Base-by-base conservation (phyloP, 345 rosid species). In the Noccaea caerulescens region DNA sequence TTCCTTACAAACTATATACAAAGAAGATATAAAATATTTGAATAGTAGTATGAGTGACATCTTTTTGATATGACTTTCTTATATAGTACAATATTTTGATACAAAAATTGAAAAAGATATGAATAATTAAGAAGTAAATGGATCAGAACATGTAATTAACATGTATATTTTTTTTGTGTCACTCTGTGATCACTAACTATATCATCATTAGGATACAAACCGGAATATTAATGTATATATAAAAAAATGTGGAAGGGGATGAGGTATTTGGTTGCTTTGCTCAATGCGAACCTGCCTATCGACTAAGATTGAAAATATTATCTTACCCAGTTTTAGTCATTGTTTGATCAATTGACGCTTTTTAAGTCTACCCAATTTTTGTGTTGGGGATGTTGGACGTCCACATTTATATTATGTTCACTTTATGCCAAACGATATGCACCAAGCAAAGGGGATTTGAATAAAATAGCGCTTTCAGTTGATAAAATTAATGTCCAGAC, bases 371-470 rank as follows among this genome's bases (percentile, higher is more conserved):
- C 76, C 57, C 20, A 20, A 53, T 10, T 34, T 53, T 33, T 25
- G 14, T 53, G 47, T 71, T 43, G 12, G 10, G 64, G 30, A 54
- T 63, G 54, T 53, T 72, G 63, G 41, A 72, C 56, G 39, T 53
- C 37, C 47, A 52, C 47, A 8, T 53, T 36, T 33, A 9, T 42
- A 42, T 42, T 1, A 43, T 63, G 69, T 16, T 54, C 57, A 45
- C 64, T 72, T 55, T 72, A 25, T 72, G 65, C 65, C 58, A 36
- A 55, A 72, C 58, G 30, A 56, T 72, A 56, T 12, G 10, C 20
- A 63, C 25, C 58, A 46, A 63, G 7, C 50, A 64, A 54, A 36
- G 8, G 38, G 20, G 62, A 33, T 62, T 20, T 62, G 14, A 16
- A 39, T 50, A 60, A 25, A 25, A 38, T 49, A 11, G 20, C 44